Base-by-base conservation (phyloP, 2,329 filamentous ascomycete species). In the Xylaria polymorpha region DNA sequence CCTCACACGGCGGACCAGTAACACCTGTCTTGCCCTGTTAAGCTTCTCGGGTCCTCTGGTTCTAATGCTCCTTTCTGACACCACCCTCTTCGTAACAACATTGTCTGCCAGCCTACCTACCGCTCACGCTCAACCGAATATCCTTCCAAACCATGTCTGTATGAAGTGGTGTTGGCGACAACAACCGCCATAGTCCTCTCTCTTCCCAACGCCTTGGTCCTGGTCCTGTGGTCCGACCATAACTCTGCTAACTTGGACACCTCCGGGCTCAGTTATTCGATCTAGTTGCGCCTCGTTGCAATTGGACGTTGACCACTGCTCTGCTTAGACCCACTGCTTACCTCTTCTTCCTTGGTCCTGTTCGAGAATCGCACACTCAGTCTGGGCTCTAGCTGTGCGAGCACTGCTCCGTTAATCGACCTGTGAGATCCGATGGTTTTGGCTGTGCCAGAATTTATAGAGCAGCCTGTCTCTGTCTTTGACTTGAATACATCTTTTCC, bases 201-300 rank as follows among this genome's bases (percentile, higher is more conserved):
- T 55, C 48, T 25, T 20, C 22, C 15, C 12, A 46, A 53, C 57
- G 12, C 55, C 41, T 59, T 48, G n/a, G 32, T 63, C 55, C 41
- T 50, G 48, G 46, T 48, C 48, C 53, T 37, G 39, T 43, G 61
- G 25, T 56, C 53, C 59, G 53, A 44, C 51, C 20, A 46, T 25
- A 60, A 39, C 57, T 56, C 51, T 39, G 14, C 14, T 2, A 37
- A 50, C n/a, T 61, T 59, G 50, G 44, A 25, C 29, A n/a, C 51
- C 48, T 43, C 56, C 60, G 61, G 59, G 60, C 64, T 64, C 60
- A 64, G 64, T 60, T 61, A 69, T 73, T 72, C 63, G 41, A 67
- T 66, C 63, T 57, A 63, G 72, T 76, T 77, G 75, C 76, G 74
- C 74, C 73, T 71, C 64, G 64, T 70, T 74, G 72, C 71, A 74